These are phyloP conservation scores for Funneliformis mosseae DNA, from an alignment of 192 early-diverging fungal genomes.

Conservation along the genomic window DNA sequence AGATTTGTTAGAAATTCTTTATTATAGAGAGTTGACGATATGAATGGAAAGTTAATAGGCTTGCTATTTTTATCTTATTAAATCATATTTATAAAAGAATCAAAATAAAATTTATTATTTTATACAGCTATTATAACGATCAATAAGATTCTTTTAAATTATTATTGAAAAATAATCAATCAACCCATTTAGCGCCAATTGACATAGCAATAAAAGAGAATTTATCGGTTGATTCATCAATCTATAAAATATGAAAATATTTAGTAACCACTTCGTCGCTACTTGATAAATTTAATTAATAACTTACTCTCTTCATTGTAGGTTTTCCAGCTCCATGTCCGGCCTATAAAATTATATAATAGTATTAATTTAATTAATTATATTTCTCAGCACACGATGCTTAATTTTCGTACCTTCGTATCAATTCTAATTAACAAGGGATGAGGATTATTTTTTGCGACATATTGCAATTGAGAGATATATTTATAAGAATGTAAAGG, in stretches of 20 bases:
- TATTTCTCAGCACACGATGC: neutral
- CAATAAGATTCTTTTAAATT: no score
- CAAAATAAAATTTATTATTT: no score
- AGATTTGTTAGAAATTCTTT: no score
- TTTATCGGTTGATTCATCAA: constrained; percentile 66
- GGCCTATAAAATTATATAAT: constrained; percentile 34
- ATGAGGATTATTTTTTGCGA: constrained; percentile 49
- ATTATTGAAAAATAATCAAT: constrained; percentile 17
- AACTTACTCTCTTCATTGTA: constrained; percentile 51
- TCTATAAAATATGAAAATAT: constrained; percentile 23
- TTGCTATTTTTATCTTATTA: no score
- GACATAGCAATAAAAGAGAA: constrained; percentile 60
- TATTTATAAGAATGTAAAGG: constrained; percentile 74
- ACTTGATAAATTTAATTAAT: neutral
- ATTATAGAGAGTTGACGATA: no score
- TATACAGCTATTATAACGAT: no score
- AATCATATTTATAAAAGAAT: no score
- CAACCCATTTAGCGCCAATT: constrained; percentile 55
- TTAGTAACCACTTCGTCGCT: neutral
- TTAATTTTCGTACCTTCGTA: constrained; percentile 47
- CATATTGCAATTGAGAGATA: constrained; percentile 62
- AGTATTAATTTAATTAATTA: neutral
- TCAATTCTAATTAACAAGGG: constrained; percentile 65
- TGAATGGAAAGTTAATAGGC: no score
- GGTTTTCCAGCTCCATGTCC: constrained; percentile 74